phyloP scores from a whole-genome alignment of 2,329 filamentous ascomycete species.

The Fusarium phyllophilum region DNA sequence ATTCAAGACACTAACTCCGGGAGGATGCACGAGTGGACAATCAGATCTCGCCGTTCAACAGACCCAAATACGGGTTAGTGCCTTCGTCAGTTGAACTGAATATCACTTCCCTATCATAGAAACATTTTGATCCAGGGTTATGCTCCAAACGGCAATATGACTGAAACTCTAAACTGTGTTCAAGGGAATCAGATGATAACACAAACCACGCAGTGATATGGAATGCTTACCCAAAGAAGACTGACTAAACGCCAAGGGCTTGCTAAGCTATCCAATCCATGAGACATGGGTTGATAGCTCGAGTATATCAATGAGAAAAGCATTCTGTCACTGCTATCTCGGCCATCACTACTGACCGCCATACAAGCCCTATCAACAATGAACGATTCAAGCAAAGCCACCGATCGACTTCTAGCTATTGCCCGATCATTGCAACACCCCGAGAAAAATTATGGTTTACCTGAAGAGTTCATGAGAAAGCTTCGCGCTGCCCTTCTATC shows the following conservation, averaged over 20 bases:
- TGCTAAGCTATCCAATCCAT: not conserved
- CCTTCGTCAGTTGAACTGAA: not conserved
- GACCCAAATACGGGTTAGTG: not conserved
- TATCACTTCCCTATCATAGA: not conserved
- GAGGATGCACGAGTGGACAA: not conserved
- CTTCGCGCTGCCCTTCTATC: not conserved
- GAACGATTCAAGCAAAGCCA: not conserved
- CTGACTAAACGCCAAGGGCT: accelerated
- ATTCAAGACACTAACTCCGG: not conserved
- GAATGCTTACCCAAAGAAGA: not conserved
- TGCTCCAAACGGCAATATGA: accelerated
- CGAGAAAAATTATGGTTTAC: not conserved
- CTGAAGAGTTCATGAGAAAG: not conserved
- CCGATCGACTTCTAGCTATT: not conserved
- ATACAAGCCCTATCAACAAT: not conserved
- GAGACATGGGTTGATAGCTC: not conserved
- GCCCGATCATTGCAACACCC: not conserved
- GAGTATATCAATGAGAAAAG: not conserved
- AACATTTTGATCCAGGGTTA: not conserved
- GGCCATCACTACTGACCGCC: no score
- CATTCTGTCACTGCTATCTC: not conserved
- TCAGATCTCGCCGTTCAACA: not conserved
- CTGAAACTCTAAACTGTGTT: not conserved
- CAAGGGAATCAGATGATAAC: not conserved
- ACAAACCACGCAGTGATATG: accelerated